These are phyloP conservation scores for Anthoceros angustus DNA, from an alignment of 225 moss, liverwort and hornwort genomes.

Conservation along the genomic window DNA sequence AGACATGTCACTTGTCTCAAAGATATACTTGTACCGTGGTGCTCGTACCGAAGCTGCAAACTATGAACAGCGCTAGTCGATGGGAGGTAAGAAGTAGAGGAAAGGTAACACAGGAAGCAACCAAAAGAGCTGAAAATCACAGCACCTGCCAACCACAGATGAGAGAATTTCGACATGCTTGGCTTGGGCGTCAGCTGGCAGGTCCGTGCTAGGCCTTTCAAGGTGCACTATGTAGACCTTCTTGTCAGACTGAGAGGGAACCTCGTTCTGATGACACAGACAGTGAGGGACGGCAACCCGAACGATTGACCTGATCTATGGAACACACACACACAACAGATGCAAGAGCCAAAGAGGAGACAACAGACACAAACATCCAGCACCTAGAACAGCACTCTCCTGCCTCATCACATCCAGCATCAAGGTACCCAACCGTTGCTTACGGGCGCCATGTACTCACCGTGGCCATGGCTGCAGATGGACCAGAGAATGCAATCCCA, in stretches of 20 bases:
- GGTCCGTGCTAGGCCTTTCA: background rate
- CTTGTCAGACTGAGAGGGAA: background rate
- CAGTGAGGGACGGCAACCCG: background rate
- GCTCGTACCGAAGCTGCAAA: too few species aligned
- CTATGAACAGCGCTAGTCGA: too few species aligned
- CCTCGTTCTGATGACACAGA: background rate
- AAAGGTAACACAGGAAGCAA: background rate
- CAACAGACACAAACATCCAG: too few species aligned
- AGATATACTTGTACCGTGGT: too few species aligned
- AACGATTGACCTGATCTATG: background rate
- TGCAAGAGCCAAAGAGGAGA: background rate
- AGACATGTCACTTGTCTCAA: too few species aligned
- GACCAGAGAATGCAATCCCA: too few species aligned
- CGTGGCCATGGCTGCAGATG: too few species aligned
- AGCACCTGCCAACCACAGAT: background rate
- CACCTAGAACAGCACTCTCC: too few species aligned
- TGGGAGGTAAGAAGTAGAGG: too few species aligned
- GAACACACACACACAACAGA: background rate
- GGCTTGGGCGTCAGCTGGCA: background rate
- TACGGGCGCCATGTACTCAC: too few species aligned
- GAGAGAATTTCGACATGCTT: background rate
- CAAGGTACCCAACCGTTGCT: too few species aligned
- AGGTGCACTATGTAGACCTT: slow-evolving; percentile 1
- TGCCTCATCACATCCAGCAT: too few species aligned
- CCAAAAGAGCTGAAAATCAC: background rate